A percentile compares a stretch with the other conserved stretches of the same genome.
Evolutionary conservation across 331 rosid genomes (phyloP).

Genomic region (Arachis monticola): DNA sequence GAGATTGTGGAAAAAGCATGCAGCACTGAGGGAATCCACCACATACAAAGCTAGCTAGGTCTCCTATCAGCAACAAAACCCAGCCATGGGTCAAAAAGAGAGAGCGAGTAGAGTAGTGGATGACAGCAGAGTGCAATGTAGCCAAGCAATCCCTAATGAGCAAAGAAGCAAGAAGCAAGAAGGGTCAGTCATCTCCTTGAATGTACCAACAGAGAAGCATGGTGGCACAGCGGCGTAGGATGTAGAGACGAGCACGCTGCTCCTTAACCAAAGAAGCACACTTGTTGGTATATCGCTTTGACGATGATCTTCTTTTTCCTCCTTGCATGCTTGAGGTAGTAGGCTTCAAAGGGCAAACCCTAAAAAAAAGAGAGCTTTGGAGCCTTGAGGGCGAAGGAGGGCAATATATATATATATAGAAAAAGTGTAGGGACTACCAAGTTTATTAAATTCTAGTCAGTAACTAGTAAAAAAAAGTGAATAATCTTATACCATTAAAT

Average conservation of each 20-base stretch:
- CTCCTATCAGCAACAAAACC: too few species aligned
- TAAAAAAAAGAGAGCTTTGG: constrained; percentile 23
- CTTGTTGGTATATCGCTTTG: constrained; percentile 60
- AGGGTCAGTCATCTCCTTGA: constrained; percentile 73
- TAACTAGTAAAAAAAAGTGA: too few species aligned
- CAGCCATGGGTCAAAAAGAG: too few species aligned
- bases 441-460: too few species aligned
- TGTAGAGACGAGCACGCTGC: constrained; percentile 87
- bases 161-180: too few species aligned
- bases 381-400: constrained; percentile 37
- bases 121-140: too few species aligned
- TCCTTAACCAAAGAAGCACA: constrained; percentile 76
- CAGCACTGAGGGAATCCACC: too few species aligned
- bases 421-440: constrained; percentile 17
- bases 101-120: too few species aligned
- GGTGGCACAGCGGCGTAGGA: constrained; percentile 91
- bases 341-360: background rate
- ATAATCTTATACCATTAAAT: too few species aligned
- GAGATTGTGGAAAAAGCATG: too few species aligned
- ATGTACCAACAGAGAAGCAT: constrained; percentile 96
- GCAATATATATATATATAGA: constrained; percentile 24
- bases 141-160: too few species aligned
- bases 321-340: background rate
- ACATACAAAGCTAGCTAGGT: too few species aligned
- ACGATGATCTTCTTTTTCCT: constrained; percentile 33